Base-by-base conservation (phyloP, 2,329 filamentous ascomycete genomes). In the Botrytis pseudocinerea region DNA sequence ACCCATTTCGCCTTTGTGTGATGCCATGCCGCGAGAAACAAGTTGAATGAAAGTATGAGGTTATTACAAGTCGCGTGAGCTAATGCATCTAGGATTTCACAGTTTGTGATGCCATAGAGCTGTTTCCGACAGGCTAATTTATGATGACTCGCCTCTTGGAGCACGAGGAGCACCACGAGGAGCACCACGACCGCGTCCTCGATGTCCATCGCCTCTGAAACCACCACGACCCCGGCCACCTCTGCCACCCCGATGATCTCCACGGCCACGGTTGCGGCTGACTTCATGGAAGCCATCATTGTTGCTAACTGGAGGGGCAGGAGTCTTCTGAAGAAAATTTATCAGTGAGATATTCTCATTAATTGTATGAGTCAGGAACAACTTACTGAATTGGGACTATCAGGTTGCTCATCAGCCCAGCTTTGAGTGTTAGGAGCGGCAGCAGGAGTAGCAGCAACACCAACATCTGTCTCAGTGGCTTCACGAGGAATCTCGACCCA, bases 341-440 rank as follows among this genome's bases (percentile, higher is more conserved):
- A 32, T 28, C 63, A 64, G 51, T 38, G 10, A 35, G 61, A 35
- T 35, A 28, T 18, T 14, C 9, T 69, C 64, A 35, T n/a, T 32
- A 25, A 32, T 60, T 35, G 48, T 42, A 18, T n/a, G n/a, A 5
- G 62, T 46, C 20, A 54, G 70, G 35, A 38, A 78, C 83, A 77
- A 79, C 84, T 77, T 80, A 87, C 85, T 80, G 85, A 83, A 44
- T 66, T 72, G 59, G 81, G 81, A 72, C 81, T 82, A 74, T 90
- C 88, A 28, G 91, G 89, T 78, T 92, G 88, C 74, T 96, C 93
- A 79, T 97, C 94, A 40, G 93, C 93, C 93, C 93, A 97, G 78
- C 91, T 94, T 80, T 92, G 90, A 59, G 85, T 86, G 78, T 87
- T 87, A 44, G 86, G 85, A 78, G 87, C 86, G 71, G 83, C 80